These are phyloP conservation scores for Exophiala xenobiotica DNA, from an alignment of 2,329 filamentous ascomycete species.

Conservation along the genomic window DNA sequence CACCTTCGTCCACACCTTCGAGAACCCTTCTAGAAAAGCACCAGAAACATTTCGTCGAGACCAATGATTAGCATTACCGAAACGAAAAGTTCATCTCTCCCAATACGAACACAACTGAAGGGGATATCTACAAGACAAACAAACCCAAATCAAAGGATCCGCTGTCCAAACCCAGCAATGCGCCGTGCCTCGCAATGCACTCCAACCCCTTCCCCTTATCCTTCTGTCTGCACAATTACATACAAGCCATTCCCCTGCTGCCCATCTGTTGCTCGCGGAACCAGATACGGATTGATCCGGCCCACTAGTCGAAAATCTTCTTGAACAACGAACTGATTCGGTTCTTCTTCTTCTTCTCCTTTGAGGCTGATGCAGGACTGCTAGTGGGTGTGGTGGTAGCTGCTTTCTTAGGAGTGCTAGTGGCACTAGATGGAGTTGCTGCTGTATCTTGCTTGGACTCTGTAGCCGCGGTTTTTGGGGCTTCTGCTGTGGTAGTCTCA, in stretches of 20 bases:
- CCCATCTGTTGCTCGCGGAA: background rate
- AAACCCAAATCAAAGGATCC: constrained; percentile 19
- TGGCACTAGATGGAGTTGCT: constrained; percentile 11
- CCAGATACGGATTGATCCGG: background rate
- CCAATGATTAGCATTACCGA: too few species aligned
- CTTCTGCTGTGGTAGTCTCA: constrained; percentile 10
- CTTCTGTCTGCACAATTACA: background rate
- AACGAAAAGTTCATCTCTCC: constrained; percentile 11
- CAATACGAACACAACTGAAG: constrained; percentile 22
- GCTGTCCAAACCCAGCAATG: constrained; percentile 23
- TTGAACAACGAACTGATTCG: constrained; percentile 64
- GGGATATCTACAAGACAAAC: constrained; percentile 29
- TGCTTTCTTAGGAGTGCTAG: constrained; percentile 25
- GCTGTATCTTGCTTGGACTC: constrained; percentile 25
- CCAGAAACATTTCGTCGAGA: constrained; percentile 16
- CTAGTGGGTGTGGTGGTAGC: constrained; percentile 33
- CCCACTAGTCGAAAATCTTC: constrained; percentile 51
- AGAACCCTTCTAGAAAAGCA: constrained; percentile 28
- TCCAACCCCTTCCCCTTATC: constrained; percentile 5
- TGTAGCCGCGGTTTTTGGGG: constrained; percentile 6
- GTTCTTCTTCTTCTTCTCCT: constrained; percentile 67
- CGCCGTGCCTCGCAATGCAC: constrained; percentile 25
- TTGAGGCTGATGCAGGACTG: constrained; percentile 33
- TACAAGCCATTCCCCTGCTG: background rate
- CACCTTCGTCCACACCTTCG: constrained; percentile 1